phyloP scores from a whole-genome alignment of 805 yeast genomes.

The Crinitomyces ghanaensis region DNA sequence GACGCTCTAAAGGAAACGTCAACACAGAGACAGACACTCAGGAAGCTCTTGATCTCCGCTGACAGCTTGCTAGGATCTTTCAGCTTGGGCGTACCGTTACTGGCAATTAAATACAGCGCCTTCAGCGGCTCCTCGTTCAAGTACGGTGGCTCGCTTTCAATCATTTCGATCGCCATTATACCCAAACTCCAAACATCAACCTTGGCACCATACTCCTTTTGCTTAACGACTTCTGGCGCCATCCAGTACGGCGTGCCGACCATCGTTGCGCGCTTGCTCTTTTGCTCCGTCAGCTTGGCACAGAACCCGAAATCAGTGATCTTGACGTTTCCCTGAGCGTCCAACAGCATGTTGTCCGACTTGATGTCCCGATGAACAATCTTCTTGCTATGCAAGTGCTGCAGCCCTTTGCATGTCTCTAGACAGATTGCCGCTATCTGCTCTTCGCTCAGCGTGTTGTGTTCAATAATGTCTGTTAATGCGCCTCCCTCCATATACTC shows the following conservation, averaged over 20 bases:
- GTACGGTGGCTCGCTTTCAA: constrained; percentile 98
- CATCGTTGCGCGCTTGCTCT: constrained; percentile 89
- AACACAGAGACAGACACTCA: constrained; percentile 71
- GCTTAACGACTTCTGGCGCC: constrained; percentile 98
- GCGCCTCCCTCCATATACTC: constrained; percentile 99
- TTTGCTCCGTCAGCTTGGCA: constrained; percentile 77
- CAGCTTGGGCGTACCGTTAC: constrained; percentile 90
- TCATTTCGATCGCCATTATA: constrained; percentile 97
- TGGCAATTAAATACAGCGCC: constrained; percentile 87
- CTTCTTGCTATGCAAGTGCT: constrained; percentile 81
- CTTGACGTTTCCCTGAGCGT: constrained; percentile 79
- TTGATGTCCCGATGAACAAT: constrained; percentile 94
- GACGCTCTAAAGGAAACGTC: constrained; percentile 72
- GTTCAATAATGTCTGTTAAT: constrained; percentile 88
- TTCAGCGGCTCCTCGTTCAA: constrained; percentile 90
- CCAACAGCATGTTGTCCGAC: constrained; percentile 80
- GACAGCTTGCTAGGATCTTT: constrained; percentile 79
- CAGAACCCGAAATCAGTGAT: constrained; percentile 95
- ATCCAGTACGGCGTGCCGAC: constrained; percentile 99
- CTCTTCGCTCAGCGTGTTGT: constrained; percentile 78
- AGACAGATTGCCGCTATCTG: constrained; percentile 93
- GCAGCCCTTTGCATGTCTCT: constrained; percentile 78
- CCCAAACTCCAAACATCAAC: constrained; percentile 98
- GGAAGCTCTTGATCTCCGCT: constrained; percentile 51
- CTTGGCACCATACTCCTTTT: constrained; percentile 92